Percentiles rank a stretch among this genome's conserved stretches.
Evolutionary conservation across 1,284 basidiomycete species (phyloP).

Genomic region (Ganoderma lucidum): DNA sequence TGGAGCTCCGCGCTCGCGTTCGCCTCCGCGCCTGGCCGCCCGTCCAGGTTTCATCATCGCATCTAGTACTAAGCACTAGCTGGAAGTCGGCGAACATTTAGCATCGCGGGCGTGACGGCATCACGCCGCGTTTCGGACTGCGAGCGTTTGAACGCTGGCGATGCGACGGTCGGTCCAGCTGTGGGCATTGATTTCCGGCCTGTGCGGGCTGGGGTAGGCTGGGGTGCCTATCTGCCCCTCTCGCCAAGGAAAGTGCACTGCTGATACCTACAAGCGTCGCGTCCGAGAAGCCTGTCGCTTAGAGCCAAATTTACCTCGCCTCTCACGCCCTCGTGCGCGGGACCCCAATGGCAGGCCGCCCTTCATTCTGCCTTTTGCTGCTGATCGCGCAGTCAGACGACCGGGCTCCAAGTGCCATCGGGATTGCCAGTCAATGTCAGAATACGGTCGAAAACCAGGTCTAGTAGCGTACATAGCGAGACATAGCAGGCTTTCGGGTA

Average conservation of each 20-base stretch:
- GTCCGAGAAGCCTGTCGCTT: constrained; percentile 27
- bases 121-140: neutral
- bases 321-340: constrained; percentile 6
- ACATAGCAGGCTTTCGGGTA: neutral
- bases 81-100: neutral
- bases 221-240: constrained; percentile 5
- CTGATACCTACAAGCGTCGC: constrained; percentile 8
- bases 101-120: constrained; percentile 6
- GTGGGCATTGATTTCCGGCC: constrained; percentile 6
- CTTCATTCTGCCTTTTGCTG: neutral
- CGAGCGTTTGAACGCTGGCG: neutral
- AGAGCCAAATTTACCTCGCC: constrained; percentile 28
- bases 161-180: neutral
- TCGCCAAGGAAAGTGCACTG: constrained; percentile 12
- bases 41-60: constrained; percentile 2
- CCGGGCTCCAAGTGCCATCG: neutral
- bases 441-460: neutral
- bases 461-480: constrained; percentile 8
- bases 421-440: neutral
- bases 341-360: neutral
- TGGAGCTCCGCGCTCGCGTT: constrained; percentile 3
- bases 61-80: neutral
- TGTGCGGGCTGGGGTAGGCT: constrained; percentile 5
- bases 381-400: neutral
- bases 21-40: neutral